Conservation (phyloP, 2,329 filamentous ascomycete genomes). For the Sporothrix mexicana region DNA sequence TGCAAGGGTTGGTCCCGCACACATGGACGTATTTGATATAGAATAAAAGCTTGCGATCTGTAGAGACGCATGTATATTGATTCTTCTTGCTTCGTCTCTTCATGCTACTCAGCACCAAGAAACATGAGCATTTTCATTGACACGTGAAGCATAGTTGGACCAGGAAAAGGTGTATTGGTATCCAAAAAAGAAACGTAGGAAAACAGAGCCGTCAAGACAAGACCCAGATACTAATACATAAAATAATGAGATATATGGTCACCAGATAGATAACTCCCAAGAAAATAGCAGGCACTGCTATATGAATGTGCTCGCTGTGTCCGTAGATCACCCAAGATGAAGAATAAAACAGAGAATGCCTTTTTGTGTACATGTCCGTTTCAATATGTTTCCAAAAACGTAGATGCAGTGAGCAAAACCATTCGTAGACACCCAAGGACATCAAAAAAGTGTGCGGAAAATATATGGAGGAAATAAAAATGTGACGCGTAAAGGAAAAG, state of each 20-base stretch:
- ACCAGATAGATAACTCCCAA: not conserved
- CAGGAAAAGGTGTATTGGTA: not conserved
- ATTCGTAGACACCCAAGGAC: not conserved
- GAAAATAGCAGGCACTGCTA: not conserved
- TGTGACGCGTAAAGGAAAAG: not conserved
- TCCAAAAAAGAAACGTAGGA: not conserved
- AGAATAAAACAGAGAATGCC: not conserved
- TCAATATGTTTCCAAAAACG: conserved; percentile 25
- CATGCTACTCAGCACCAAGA: not conserved
- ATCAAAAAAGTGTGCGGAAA: not conserved
- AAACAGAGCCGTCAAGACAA: not conserved
- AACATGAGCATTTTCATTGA: not conserved
- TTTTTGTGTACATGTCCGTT: conserved; percentile 19
- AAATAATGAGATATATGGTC: not conserved
- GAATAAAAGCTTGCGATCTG: not conserved
- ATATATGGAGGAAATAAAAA: not conserved
- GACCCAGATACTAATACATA: conserved; percentile 19
- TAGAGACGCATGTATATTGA: not conserved
- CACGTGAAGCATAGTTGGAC: not conserved
- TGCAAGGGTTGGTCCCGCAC: no score
- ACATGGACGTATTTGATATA: no score
- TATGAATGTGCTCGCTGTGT: conserved; percentile 2
- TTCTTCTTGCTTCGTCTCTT: not conserved
- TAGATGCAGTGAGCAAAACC: conserved; percentile 4
- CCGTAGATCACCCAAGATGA: not conserved